Conservation (phyloP, 495 filamentous ascomycete species). For the Usnea hakonensis region DNA sequence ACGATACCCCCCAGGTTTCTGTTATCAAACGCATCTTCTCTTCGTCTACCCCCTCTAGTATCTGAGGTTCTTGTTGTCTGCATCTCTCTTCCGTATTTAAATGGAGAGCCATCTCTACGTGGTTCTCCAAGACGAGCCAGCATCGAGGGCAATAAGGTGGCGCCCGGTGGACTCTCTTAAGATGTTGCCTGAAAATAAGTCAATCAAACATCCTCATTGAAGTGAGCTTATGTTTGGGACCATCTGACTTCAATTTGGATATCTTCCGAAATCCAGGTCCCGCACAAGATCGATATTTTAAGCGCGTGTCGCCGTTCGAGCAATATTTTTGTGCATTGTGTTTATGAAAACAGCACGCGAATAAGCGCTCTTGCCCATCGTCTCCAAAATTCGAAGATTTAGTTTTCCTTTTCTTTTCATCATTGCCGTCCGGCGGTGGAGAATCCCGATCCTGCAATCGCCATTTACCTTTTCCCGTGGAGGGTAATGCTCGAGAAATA, state of each 20-base stretch:
- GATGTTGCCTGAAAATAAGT: neutral
- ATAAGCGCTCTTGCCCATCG: neutral
- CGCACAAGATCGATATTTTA: constrained; percentile 1
- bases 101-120: constrained; percentile 1
- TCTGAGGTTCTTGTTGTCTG: neutral
- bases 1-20: neutral
- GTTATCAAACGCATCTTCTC: constrained; percentile 6
- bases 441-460: neutral
- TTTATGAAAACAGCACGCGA: neutral
- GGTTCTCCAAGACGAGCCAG: neutral
- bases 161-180: constrained; percentile 4
- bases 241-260: neutral
- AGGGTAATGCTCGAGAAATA: neutral
- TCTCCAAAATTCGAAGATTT: neutral
- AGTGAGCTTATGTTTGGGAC: neutral
- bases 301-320: neutral
- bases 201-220: neutral
- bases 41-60: neutral
- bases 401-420: neutral
- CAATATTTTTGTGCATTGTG: constrained; percentile 1
- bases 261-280: constrained; percentile 1
- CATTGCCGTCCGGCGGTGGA: neutral
- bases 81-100: constrained; percentile 2
- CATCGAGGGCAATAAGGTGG: constrained; percentile 5
- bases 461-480: neutral